Evolutionary conservation across 768 basidiomycete species (phyloP).

Genomic region (Termitomyces sp.): DNA sequence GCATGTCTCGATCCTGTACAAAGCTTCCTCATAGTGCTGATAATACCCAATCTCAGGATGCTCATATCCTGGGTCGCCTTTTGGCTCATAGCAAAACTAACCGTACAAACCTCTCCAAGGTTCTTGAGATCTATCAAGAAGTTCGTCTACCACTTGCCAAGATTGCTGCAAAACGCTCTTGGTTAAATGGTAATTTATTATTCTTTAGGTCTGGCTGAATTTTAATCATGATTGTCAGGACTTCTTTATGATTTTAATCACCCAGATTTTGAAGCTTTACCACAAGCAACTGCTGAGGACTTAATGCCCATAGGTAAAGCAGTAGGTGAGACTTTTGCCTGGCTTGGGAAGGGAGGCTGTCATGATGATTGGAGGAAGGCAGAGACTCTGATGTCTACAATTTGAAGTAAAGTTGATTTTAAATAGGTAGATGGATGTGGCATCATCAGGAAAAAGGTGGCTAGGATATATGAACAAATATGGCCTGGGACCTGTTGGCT

Average conservation of each 20-base stretch:
- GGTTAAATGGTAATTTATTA: conserved; percentile 10
- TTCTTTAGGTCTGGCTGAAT: not conserved
- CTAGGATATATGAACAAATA: too few species aligned
- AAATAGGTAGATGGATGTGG: too few species aligned
- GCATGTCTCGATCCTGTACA: not conserved
- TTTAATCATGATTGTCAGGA: not conserved
- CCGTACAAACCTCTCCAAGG: conserved; percentile 5
- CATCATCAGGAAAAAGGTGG: too few species aligned
- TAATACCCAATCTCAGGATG: conserved; percentile 8
- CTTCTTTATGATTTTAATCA: conserved; percentile 3
- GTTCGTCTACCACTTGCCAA: conserved; percentile 14
- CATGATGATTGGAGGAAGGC: conserved; percentile 16
- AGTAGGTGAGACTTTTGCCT: conserved; percentile 13
- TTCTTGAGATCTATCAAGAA: conserved; percentile 16
- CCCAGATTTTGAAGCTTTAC: not conserved
- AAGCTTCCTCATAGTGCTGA: not conserved
- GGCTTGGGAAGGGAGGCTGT: conserved; percentile 17
- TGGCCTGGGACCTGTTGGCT: too few species aligned
- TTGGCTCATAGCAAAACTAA: conserved; percentile 12
- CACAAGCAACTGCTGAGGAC: not conserved
- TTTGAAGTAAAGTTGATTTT: not conserved
- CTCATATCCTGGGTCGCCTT: conserved; percentile 19
- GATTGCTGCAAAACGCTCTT: conserved; percentile 10
- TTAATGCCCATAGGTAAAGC: conserved; percentile 9
- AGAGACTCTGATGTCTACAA: conserved; percentile 1